phyloP scores from a whole-genome alignment of 345 rosid genomes.

The Acer yangbiense region DNA sequence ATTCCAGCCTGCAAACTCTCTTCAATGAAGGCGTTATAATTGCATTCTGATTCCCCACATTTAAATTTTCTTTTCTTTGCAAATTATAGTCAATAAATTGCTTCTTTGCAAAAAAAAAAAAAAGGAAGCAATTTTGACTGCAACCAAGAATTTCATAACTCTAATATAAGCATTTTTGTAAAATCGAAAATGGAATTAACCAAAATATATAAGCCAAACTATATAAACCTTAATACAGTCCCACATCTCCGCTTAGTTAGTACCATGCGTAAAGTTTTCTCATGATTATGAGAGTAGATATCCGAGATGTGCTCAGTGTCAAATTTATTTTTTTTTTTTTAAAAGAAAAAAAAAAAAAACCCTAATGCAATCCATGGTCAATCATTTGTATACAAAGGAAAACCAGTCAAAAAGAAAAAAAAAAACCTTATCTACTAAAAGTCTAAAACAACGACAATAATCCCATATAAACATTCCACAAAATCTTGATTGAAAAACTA shows the following conservation, averaged over 20 bases:
- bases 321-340: too few species aligned
- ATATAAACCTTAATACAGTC: too few species aligned
- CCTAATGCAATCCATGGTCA: not conserved
- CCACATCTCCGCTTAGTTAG: too few species aligned
- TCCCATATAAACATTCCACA: conserved; percentile 27
- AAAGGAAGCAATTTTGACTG: too few species aligned
- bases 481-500: not conserved
- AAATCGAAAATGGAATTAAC: not conserved
- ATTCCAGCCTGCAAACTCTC: conserved; percentile 8
- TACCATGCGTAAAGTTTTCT: too few species aligned
- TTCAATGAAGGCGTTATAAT: conserved; percentile 12
- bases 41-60: conserved; percentile 2
- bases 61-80: not conserved
- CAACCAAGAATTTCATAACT: too few species aligned
- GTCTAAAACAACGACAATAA: conserved; percentile 6
- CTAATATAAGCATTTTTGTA: too few species aligned
- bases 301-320: too few species aligned
- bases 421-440: not conserved
- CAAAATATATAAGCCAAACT: too few species aligned
- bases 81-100: too few species aligned
- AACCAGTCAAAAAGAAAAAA: not conserved
- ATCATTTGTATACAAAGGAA: not conserved
- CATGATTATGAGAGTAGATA: too few species aligned
- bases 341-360: not conserved
- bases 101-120: too few species aligned